Conservation (phyloP, 2,329 filamentous ascomycete genomes). For the Aspergillus bombycis region DNA sequence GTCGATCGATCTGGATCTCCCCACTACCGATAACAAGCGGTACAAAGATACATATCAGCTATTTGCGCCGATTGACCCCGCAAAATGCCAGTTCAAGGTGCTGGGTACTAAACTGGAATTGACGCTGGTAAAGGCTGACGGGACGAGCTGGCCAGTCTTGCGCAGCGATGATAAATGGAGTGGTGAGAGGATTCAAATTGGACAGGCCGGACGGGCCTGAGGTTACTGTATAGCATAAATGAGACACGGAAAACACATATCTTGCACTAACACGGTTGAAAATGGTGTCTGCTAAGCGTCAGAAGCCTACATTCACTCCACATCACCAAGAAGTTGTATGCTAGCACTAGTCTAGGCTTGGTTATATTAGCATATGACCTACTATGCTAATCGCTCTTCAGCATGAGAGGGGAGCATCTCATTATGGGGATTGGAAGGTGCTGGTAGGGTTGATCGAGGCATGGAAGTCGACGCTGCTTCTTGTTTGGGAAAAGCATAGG, state of each 20-base stretch:
- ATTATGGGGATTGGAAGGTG: background rate
- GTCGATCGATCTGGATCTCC: constrained; percentile 74
- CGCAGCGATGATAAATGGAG: constrained; percentile 73
- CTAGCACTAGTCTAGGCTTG: background rate
- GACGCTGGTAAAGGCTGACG: constrained; percentile 72
- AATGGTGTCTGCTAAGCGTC: background rate
- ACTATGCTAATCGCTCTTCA: background rate
- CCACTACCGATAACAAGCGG: constrained; percentile 83
- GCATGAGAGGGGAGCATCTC: background rate
- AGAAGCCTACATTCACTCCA: background rate
- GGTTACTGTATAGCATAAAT: constrained; percentile 5
- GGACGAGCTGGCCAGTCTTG: constrained; percentile 81
- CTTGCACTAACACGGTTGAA: background rate
- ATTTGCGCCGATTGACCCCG: constrained; percentile 74
- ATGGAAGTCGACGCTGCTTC: background rate
- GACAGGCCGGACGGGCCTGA: constrained; percentile 69
- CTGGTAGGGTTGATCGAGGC: background rate
- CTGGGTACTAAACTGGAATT: constrained; percentile 89
- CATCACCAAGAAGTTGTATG: background rate
- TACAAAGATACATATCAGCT: constrained; percentile 75
- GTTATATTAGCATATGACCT: background rate
- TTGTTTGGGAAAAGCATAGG: background rate
- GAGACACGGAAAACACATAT: constrained; percentile 6
- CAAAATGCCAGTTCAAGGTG: constrained; percentile 76
- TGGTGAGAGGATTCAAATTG: constrained; percentile 86